phyloP scores from a whole-genome alignment of 257 asterid genomes.

The Datura wrightii region DNA sequence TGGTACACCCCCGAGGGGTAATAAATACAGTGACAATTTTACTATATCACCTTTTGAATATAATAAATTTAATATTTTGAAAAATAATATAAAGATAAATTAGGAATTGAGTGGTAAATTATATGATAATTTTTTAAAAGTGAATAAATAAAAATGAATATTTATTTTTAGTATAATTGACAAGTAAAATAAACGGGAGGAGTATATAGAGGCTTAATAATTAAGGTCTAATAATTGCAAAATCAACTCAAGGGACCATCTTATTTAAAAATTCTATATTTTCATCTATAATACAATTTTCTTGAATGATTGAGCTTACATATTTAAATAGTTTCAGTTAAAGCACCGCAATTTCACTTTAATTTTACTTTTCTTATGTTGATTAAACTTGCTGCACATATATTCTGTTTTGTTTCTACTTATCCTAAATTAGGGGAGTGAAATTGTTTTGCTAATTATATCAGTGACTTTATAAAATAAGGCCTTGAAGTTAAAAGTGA shows the following conservation, averaged over 20 bases:
- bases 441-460: not conserved
- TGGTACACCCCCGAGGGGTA: too few species aligned
- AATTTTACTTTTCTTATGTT: not conserved
- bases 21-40: too few species aligned
- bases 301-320: not conserved
- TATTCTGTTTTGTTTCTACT: not conserved
- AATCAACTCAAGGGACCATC: slow-evolving; percentile 11
- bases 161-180: too few species aligned
- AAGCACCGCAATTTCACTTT: not conserved
- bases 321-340: not conserved
- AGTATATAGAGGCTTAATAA: not conserved
- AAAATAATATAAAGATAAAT: too few species aligned
- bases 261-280: not conserved
- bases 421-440: not conserved
- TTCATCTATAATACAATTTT: not conserved
- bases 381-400: not conserved
- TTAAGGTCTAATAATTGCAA: not conserved
- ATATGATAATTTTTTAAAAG: too few species aligned
- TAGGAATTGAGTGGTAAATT: too few species aligned
- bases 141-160: too few species aligned
- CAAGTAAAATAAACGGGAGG: too few species aligned
- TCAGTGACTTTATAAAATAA: not conserved
- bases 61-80: too few species aligned
- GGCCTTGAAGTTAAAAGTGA: not conserved
- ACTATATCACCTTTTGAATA: too few species aligned